Evolutionary conservation across 371 early-diverging fungal species (phyloP), one percentile per base, ranked within the genome.

Genomic region (Lichtheimia corymbifera): DNA sequence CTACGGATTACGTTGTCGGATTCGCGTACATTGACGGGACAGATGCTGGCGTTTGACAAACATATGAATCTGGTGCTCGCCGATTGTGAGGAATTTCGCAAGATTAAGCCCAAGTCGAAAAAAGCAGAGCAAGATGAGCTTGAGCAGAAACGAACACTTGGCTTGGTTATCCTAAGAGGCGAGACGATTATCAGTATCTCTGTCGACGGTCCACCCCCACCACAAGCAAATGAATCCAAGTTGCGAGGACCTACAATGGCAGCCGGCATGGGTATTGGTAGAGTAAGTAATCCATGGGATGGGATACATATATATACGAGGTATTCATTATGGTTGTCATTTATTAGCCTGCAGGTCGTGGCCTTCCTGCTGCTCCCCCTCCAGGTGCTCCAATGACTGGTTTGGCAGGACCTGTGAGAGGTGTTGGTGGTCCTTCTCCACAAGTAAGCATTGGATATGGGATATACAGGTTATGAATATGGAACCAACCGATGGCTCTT

Each of bases 51-150:
- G 18, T 98, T 96, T 67, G 98, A 98, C 74, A 94, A 93, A 72
- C 93, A 96, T 76, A 97, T 98, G 97, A 98, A 98, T 71, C 80
- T 98, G 62, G 98, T 98, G n/a, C 83, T 98, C 28, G 86, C 94
- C 17, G 98, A 97, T 72, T 95, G 95, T 82, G 95, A 98, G 69
- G 98, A 98, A 78, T 94, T 93, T 71, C 88, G 98, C 51, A 91
- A 84, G 65, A 79, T 95, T 61, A 94, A 92, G 67, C 72, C 87
- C 45, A 91, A 85, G 70, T 70, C 66, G 50, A 82, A 74, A 63
- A 65, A 67, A 30, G 66, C 78, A 83, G 73, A 72, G 49, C 74
- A 77, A 47, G 60, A 76, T 27, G 80, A 80, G 40, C 73, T 83
- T 61, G 77, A 86, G 61, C 75, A 93, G 73, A 96, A 95, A 82